Conservation (phyloP, 805 yeast species). For the Saccharomycopsis guyanensis region DNA sequence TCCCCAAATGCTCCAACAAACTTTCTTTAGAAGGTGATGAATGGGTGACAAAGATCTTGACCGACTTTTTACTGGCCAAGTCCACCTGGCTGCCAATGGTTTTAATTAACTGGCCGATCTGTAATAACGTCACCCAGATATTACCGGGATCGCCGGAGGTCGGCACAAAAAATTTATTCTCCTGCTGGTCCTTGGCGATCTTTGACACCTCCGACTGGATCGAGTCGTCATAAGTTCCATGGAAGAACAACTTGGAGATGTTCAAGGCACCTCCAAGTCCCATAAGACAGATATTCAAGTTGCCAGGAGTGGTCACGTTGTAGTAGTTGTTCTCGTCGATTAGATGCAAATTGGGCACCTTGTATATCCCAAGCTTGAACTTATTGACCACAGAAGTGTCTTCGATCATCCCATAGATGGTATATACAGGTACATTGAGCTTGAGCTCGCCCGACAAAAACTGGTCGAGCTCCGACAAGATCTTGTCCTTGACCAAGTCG, state of each 20-base stretch:
- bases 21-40: conserved; percentile 69
- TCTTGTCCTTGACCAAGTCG: conserved; percentile 30
- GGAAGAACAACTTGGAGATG: conserved; percentile 60
- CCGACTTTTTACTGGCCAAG: conserved; percentile 20
- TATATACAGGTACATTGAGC: conserved; percentile 59
- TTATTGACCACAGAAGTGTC: conserved; percentile 61
- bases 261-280: conserved; percentile 72
- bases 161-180: conserved; percentile 32
- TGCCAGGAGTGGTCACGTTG: conserved; percentile 32
- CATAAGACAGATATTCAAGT: conserved; percentile 45
- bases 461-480: conserved; percentile 44
- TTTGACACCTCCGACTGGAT: conserved; percentile 19
- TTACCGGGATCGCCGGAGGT: conserved; percentile 59
- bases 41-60: conserved; percentile 58
- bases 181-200: not conserved
- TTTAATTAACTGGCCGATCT: conserved; percentile 57
- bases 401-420: conserved; percentile 71
- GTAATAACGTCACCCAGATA: conserved; percentile 66
- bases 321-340: conserved; percentile 51
- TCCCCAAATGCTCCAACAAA: conserved; percentile 57
- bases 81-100: conserved; percentile 32
- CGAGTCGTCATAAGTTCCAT: conserved; percentile 36
- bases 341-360: conserved; percentile 49
- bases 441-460: conserved; percentile 37
- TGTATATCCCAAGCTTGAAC: conserved; percentile 46